Evolutionary conservation across 495 filamentous ascomycete genomes (phyloP), one percentile per base, ranked within the genome.

Genomic region (Annulohypoxylon nitens): DNA sequence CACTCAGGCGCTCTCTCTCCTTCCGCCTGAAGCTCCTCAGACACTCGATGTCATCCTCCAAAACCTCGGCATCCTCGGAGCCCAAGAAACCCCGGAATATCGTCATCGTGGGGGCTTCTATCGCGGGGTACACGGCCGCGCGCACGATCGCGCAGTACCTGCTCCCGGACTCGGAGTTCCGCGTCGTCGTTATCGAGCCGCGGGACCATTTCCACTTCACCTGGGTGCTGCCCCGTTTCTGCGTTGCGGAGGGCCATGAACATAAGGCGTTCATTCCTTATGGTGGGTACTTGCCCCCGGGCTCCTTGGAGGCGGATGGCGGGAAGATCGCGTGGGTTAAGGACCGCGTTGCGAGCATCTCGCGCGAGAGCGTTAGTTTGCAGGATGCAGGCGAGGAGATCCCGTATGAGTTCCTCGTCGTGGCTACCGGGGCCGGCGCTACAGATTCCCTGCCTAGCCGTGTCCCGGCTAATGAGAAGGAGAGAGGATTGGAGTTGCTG

Each of bases 131-230:
- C 68, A 78, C 82, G 20, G 79, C 83, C 5, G 85, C 84, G 0
- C 71, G 78, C 33, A 79, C 80, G 34, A 83, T 90, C 9, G 80
- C 83, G 6, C 76, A 82, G 43, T 79, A 80, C 8, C 67, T 90
- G 0, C 84, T 87, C 1, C 81, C 83, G 0, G 77, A 82, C 41
- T 78, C 77, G 14, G 75, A 67, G 0, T 89, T 85, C 73, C 79
- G 81, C 4, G 84, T 89, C 11, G 76, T 89, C 1, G 78, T 90
- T 0, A 77, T 90, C 18, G 89, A 91, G 75, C 85, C 83, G 51
- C 87, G 88, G 70, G 83, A 82, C 11, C 88, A 90, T 74, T 87
- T 90, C 76, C 85, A 91, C 58, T 86, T 87, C 67, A 83, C 82
- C 0, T 91, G 86, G 80, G 83, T 84, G 8, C 82, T 90, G 41